Conservation (phyloP, 495 filamentous ascomycete species). For the Penicillium coffeae region DNA sequence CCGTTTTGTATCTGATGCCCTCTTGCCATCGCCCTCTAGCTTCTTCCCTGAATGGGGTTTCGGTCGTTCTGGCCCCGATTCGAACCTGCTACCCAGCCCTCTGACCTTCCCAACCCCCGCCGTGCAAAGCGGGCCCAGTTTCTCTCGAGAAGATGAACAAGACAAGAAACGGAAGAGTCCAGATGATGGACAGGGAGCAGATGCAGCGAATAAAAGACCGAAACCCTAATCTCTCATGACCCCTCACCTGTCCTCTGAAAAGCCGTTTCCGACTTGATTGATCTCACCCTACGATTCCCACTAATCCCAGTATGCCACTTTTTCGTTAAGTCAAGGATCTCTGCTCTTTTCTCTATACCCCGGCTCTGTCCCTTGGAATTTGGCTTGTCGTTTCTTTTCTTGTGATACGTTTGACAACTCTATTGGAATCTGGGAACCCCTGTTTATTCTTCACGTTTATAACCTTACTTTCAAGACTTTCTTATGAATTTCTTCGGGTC, state of each 20-base stretch:
- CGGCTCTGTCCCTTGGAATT: conserved; percentile 15
- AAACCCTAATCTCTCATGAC: conserved; percentile 31
- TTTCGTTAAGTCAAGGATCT: conserved; percentile 17
- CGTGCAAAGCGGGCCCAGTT: conserved; percentile 64
- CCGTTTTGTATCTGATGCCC: conserved; percentile 77
- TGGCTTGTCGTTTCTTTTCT: not conserved
- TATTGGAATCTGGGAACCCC: not conserved
- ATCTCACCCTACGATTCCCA: conserved; percentile 4
- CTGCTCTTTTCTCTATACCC: conserved; percentile 21
- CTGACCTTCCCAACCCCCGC: conserved; percentile 89
- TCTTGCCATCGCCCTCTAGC: conserved; percentile 80
- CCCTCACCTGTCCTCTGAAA: not conserved
- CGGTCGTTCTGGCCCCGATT: conserved; percentile 58
- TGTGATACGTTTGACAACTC: not conserved
- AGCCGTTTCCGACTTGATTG: conserved; percentile 3
- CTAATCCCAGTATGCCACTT: not conserved
- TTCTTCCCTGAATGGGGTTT: conserved; percentile 93
- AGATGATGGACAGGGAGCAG: conserved; percentile 38
- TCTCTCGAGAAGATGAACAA: conserved; percentile 55
- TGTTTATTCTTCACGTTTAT: not conserved
- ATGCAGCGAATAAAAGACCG: conserved; percentile 44
- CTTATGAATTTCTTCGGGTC: not conserved
- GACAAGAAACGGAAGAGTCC: conserved; percentile 54
- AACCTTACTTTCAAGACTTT: not conserved
- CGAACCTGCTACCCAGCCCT: conserved; percentile 83